These are phyloP conservation scores for Microbotryum saponariae DNA, from an alignment of 1,284 basidiomycete species.

Conservation along the genomic window DNA sequence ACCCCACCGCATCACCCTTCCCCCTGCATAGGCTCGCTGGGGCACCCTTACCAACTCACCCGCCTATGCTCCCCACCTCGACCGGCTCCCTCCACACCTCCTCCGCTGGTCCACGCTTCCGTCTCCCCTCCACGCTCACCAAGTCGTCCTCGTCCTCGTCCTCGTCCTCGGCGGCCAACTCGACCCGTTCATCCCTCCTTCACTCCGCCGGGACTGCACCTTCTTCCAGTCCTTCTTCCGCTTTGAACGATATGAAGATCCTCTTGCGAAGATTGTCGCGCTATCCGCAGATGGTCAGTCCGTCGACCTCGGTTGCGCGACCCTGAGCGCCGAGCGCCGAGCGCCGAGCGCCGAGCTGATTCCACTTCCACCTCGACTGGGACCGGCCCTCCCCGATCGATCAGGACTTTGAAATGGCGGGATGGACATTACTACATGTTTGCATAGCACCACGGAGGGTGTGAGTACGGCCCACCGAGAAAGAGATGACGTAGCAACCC, in stretches of 20 bases:
- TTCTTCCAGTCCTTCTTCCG: no score
- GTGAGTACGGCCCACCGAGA: constrained; percentile 49
- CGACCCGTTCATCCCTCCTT: no score
- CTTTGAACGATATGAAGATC: constrained; percentile 16
- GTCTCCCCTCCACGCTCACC: no score
- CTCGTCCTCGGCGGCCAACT: no score
- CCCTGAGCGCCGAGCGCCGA: background rate
- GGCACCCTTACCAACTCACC: background rate
- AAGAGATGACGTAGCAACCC: background rate
- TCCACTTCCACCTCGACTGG: background rate
- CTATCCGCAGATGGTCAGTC: constrained; percentile 25
- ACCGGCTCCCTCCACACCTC: background rate
- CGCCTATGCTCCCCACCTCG: constrained; percentile 15
- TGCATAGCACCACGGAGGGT: constrained; percentile 83
- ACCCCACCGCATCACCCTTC: no score
- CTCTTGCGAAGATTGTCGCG: constrained; percentile 21
- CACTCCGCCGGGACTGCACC: no score
- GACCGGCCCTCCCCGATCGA: background rate
- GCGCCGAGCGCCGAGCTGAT: background rate
- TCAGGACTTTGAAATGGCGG: constrained; percentile 88
- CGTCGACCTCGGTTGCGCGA: background rate
- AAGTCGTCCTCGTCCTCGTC: no score
- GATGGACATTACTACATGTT: constrained; percentile 86
- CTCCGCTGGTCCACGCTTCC: no score
- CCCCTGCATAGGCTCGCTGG: background rate